Evolutionary conservation across 2,329 filamentous ascomycete species (phyloP).

Genomic region (Ophiostoma himal-ulmi): DNA sequence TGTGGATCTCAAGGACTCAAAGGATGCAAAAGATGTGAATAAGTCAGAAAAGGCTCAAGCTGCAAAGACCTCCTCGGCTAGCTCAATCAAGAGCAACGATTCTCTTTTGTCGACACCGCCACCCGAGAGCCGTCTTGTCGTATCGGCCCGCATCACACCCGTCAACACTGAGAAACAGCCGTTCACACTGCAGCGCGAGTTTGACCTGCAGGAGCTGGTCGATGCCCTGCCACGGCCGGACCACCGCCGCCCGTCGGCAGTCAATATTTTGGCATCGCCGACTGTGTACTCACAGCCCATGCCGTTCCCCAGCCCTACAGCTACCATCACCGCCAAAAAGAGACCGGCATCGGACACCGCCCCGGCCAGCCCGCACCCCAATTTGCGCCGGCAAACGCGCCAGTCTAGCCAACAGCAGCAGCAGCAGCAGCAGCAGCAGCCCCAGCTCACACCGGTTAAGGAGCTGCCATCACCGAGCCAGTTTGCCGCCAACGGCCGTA

Average conservation of each 20-base stretch:
- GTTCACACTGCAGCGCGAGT: slow-evolving; percentile 42
- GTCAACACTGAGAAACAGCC: slow-evolving; percentile 21
- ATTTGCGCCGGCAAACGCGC: slow-evolving; percentile 10
- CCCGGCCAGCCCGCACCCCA: slow-evolving; percentile 19
- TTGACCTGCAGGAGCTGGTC: slow-evolving; percentile 43
- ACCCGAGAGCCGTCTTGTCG: slow-evolving; percentile 30
- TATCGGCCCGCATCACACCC: slow-evolving; percentile 44
- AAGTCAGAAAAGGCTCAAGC: neutral
- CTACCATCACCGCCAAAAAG: slow-evolving; percentile 13
- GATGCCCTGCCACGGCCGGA: slow-evolving; percentile 39
- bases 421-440: neutral
- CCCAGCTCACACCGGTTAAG: neutral
- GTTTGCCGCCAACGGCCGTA: slow-evolving; percentile 22
- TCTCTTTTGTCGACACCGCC: slow-evolving; percentile 11
- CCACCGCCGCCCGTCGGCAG: slow-evolving; percentile 18
- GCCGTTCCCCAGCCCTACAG: neutral
- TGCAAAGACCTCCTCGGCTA: neutral
- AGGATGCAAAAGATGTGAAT: neutral
- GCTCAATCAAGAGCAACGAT: neutral
- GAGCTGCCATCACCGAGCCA: slow-evolving; percentile 15
- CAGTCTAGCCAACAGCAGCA: slow-evolving; percentile 17
- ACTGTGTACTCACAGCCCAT: slow-evolving; percentile 19
- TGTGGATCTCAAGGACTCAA: neutral
- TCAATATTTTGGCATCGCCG: slow-evolving; percentile 23
- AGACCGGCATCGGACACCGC: slow-evolving; percentile 19